Base-by-base conservation (phyloP, 208 protist species). In the Tritrichomonas musculus region DNA sequence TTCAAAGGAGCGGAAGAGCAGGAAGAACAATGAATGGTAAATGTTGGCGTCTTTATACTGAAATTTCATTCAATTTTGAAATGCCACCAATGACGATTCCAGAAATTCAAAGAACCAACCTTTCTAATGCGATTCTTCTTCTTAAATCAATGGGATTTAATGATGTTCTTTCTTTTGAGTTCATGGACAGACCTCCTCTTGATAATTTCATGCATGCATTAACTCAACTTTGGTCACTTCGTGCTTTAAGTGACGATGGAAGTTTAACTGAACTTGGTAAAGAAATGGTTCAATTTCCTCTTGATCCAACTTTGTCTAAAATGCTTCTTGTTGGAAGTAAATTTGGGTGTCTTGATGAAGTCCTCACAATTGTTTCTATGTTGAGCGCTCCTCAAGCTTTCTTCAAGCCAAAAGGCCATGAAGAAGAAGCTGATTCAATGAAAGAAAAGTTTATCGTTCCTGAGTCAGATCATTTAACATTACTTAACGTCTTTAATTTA, bases 381-480 rank as follows among this genome's bases (percentile, higher is more conserved):
- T 96, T 99, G 30, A 98, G 98, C 9, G 98, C 98, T 94, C 98
- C 98, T 93, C 96, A 96, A 27, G 95, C 99, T 11, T 99, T 99
- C 95, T 97, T 98, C 94, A 94, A 98, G 13, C 98, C 98, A 41
- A 97, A 97, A 49, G 93, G 95, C 1, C 80, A 94, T 27, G 94
- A 93, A 93, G 94, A 96, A 92, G 94, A 96, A 93, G 93, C 77
- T 47, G 95, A 96, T 77, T 72, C 92, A 60, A 94, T 92, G 93
- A 66, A 92, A 50, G 92, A 98, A 92, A 98, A 98, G 88, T 99
- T 99, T 94, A 97, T 96, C 84, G 96, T 97, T 22, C 97, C 98
- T 64, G 98, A 99, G 93, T 97, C 95, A 33, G 99, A 99, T 96
- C 99, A 99, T 95, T 95, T 99, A 13, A 99, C 99, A 17, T 95